These are phyloP conservation scores for Nyssa sinensis DNA, from an alignment of 148 eudicot genomes.

Conservation along the genomic window DNA sequence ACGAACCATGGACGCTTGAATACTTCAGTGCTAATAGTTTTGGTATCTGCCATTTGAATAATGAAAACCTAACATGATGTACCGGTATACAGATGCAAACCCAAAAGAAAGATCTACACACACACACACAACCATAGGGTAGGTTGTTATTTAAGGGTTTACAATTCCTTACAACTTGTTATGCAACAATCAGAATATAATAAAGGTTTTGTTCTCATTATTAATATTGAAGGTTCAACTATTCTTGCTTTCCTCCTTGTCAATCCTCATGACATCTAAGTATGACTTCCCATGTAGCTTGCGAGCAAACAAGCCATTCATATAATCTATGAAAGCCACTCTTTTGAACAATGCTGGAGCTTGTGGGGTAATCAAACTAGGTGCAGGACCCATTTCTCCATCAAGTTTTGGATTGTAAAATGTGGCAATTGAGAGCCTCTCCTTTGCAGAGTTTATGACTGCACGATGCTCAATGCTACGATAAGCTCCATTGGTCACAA, in stretches of 20 bases:
- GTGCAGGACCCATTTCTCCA: conserved; percentile 21
- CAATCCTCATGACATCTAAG: conserved; percentile 28
- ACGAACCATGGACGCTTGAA: too few species aligned
- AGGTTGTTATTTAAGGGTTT: too few species aligned
- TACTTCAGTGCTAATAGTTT: too few species aligned
- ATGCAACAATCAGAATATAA: neutral
- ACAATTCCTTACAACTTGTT: neutral
- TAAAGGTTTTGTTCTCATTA: neutral
- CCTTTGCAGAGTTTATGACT: conserved; percentile 24
- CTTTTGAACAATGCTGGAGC: conserved; percentile 22
- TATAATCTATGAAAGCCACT: conserved; percentile 10
- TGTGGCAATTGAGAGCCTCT: conserved; percentile 36
- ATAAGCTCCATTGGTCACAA: conserved; percentile 34
- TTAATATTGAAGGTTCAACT: neutral
- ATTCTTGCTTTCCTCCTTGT: neutral
- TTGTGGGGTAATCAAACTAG: conserved; percentile 14
- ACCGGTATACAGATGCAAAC: too few species aligned
- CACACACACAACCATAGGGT: too few species aligned
- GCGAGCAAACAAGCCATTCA: conserved; percentile 14
- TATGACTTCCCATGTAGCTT: conserved; percentile 24
- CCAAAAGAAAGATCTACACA: too few species aligned
- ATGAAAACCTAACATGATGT: too few species aligned
- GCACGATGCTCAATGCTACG: conserved; percentile 35
- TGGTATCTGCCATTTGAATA: too few species aligned
- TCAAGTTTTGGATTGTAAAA: conserved; percentile 22